phyloP scores from a whole-genome alignment of 2,329 filamentous ascomycete species.

The Ceratocystis ficicola region DNA sequence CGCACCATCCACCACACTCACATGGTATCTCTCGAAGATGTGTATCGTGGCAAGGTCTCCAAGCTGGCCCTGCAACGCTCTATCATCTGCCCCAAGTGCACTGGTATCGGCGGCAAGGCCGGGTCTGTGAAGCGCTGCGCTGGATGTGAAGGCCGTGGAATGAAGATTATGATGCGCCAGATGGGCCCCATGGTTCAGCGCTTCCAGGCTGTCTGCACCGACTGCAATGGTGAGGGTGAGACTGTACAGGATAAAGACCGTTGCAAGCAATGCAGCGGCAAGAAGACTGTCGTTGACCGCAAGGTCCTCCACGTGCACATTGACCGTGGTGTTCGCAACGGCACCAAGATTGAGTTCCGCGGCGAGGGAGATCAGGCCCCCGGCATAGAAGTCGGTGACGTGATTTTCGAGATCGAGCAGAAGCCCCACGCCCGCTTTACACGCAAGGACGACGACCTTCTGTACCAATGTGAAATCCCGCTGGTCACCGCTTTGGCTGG shows the following conservation, averaged over 20 bases:
- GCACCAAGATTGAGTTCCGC: constrained; percentile 92
- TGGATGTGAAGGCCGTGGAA: constrained; percentile 85
- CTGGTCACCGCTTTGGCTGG: constrained; percentile 89
- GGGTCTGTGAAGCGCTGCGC: constrained; percentile 89
- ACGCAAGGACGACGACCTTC: constrained; percentile 88
- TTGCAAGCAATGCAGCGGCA: constrained; percentile 91
- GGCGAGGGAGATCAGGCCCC: constrained; percentile 95
- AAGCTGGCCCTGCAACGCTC: constrained; percentile 96
- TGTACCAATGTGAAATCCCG: constrained; percentile 92
- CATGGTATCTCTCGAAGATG: constrained; percentile 94
- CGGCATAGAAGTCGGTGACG: constrained; percentile 84
- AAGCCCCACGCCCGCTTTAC: constrained; percentile 96
- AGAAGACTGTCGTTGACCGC: constrained; percentile 95
- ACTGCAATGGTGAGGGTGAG: constrained; percentile 96
- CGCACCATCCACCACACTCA: constrained; percentile 96
- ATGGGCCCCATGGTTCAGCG: constrained; percentile 99
- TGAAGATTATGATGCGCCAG: constrained; percentile 99
- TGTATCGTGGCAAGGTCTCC: constrained; percentile 95
- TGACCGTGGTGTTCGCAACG: constrained; percentile 83
- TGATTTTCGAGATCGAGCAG: constrained; percentile 97
- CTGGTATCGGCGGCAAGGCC: constrained; percentile 90
- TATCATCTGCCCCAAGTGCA: constrained; percentile 89
- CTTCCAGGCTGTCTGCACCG: constrained; percentile 97
- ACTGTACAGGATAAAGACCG: constrained; percentile 93
- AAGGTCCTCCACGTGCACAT: constrained; percentile 98